Evolutionary conservation across 768 basidiomycete genomes (phyloP).

Genomic region (Fomitopsis pulvina): DNA sequence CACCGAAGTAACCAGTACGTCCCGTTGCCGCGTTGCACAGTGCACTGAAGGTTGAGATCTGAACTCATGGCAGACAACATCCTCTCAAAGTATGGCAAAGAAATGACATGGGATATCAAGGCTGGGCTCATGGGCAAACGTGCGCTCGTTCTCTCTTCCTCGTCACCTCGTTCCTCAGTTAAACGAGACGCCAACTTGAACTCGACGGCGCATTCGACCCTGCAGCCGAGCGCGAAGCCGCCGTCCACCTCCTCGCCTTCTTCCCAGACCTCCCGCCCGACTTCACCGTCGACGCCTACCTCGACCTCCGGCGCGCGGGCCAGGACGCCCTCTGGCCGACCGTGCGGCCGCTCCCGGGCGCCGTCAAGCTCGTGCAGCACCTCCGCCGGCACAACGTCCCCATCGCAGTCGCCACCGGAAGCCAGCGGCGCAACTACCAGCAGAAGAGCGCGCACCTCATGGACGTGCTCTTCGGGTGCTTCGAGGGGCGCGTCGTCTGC

Average conservation of each 20-base stretch:
- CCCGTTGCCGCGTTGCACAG: no score
- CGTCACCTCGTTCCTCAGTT: no score
- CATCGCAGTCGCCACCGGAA: conserved; percentile 79
- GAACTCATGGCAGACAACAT: conserved; percentile 50
- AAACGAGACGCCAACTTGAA: no score
- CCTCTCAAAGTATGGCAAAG: conserved; percentile 60
- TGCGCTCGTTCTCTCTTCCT: conserved; percentile 25
- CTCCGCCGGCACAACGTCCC: conserved; percentile 62
- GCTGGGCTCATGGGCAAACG: conserved; percentile 87
- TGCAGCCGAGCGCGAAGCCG: conserved; percentile 59
- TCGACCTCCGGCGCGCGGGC: conserved; percentile 44
- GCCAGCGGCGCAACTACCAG: conserved; percentile 54
- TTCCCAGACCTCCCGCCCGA: conserved; percentile 60
- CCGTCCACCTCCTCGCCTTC: conserved; percentile 64
- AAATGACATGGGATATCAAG: conserved; percentile 87
- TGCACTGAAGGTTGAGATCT: neutral
- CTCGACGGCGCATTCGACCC: no score
- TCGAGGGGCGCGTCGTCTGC: conserved; percentile 63
- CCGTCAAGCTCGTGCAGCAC: conserved; percentile 59
- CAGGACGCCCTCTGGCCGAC: conserved; percentile 67
- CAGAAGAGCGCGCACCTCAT: conserved; percentile 61
- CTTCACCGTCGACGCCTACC: conserved; percentile 54
- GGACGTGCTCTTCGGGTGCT: conserved; percentile 61
- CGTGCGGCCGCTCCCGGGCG: conserved; percentile 70
- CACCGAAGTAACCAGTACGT: conserved; percentile 71